Base-by-base conservation (phyloP, 768 basidiomycete genomes). In the Suillus clintonianus region DNA sequence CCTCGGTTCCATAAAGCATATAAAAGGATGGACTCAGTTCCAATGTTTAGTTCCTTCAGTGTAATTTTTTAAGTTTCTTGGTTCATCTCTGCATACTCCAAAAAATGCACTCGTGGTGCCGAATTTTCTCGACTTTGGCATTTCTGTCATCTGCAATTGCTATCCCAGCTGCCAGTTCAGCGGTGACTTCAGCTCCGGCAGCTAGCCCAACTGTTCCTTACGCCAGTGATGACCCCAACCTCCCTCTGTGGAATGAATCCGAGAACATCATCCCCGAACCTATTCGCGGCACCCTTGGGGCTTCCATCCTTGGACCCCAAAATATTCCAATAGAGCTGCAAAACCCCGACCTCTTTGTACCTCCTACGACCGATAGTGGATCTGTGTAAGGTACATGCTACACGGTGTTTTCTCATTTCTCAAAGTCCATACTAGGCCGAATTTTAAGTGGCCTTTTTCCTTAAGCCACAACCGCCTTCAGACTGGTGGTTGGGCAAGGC, bases 401-500 rank as follows among this genome's bases (percentile, higher is more conserved):
- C 17, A 13, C 34, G 17, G 32, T 19, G 7, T 55, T 48, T 51
- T 32, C 8, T 48, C n/a, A 59, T 37, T 59, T 51, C 34, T 22
- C 45, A 64, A 10, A 64, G 6, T 10, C 27, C 36, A 6, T 45
- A 39, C 7, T n/a, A 81, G 78, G 1, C 59, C 64, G 0, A 88
- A 88, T 66, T 80, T 80, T 64, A 89, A 89, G 68, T 89, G 89
- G 89, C 83, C 87, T 0, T 86, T 88, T 69, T 77, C 82, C 55
- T 71, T 87, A 24, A 88, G 87, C 64, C 86, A 86, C 68, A 88
- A 81, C 68, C 84, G 86, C 39, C 67, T 89, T 8, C 81, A 83
- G 59, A 78, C 80, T 5, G 89, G 87, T n/a, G 89, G 89, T 2
- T 89, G 88, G 87, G 84, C 88, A 34, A 80, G 87, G 53, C 81